Percentiles rank a stretch among this genome's conserved stretches.
These are phyloP conservation scores for Aristolochia fimbriata DNA, from an alignment of 164 flowering plant genomes.

Conservation along the genomic window DNA sequence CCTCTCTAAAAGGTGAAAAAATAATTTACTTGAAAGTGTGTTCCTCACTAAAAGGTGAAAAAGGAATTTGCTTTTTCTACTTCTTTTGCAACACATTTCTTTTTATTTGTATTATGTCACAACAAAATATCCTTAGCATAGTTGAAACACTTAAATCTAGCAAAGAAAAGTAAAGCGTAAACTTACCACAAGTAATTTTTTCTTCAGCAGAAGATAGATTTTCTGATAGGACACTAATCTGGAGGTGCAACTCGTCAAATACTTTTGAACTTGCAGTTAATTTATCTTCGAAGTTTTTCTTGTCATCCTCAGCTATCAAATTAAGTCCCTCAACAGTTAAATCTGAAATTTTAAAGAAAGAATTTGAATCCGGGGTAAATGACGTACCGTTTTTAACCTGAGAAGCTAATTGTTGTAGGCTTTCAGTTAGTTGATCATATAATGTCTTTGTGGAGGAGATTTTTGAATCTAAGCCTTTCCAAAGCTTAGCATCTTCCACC, in stretches of 20 bases:
- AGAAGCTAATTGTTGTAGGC: slow-evolving; percentile 61
- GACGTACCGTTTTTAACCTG: slow-evolving; percentile 75
- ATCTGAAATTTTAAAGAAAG: background rate
- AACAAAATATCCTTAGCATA: too few relatives aligned
- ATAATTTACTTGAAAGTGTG: background rate
- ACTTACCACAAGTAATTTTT: slow-evolving; percentile 47
- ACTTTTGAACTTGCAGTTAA: slow-evolving; percentile 38
- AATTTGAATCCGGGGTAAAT: background rate
- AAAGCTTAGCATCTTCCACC: slow-evolving; percentile 81
- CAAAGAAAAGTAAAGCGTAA: background rate
- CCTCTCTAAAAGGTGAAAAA: background rate
- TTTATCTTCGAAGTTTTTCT: slow-evolving; percentile 53
- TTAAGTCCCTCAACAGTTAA: slow-evolving; percentile 3
- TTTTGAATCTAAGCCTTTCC: slow-evolving; percentile 90
- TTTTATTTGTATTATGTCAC: background rate
- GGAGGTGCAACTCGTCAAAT: slow-evolving; percentile 50
- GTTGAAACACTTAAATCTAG: too few relatives aligned
- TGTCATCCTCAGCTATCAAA: slow-evolving; percentile 80
- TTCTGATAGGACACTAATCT: slow-evolving; percentile 44
- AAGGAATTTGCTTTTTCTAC: background rate
- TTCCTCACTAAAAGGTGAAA: background rate
- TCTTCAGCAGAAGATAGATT: slow-evolving; percentile 54
- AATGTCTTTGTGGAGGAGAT: slow-evolving; percentile 73
- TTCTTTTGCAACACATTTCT: background rate
- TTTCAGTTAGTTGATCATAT: slow-evolving; percentile 85